Evolutionary conservation across 2,329 filamentous ascomycete genomes (phyloP), one percentile per base, ranked within the genome.

Genomic region (Didymella arachidicola): DNA sequence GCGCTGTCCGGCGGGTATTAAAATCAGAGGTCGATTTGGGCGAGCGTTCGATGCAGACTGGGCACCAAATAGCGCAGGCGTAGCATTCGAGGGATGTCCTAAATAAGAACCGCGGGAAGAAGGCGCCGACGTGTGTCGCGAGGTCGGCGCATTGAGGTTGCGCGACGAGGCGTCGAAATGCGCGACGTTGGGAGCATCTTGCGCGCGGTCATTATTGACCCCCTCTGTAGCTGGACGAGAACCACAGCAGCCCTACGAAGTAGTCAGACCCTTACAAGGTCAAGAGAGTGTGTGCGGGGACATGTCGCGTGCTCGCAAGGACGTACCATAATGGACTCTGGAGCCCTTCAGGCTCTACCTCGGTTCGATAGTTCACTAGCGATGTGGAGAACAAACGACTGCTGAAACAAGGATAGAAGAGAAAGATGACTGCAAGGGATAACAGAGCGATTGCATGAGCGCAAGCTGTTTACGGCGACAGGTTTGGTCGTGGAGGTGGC

Each of bases 1-100:
- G 56, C 72, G 71, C 48, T 68, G 67, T 29, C 54, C 51, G 2
- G 66, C 48, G n/a, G 66, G 59, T 22, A 75, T 67, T 7, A 65
- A 63, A 30, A 65, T 71, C 7, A 76, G 60, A 8, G 66, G 65
- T 16, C 61, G 58, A 49, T 74, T 75, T 1, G 72, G 72, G 39
- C 68, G 69, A 44, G 62, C 59, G 30, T 59, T 53, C 1, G 45
- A 50, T n/a, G 41, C n/a, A 4, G 46, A 29, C 10, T 48, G 59
- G 11, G 60, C 27, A 30, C 34, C 41, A 12, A 60, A 47, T 19
- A 22, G 27, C 12, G 44, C 39, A n/a, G 49, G 22, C 19, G 38
- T 44, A 45, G 45, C 30, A 29, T 39, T 27, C 30, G 39, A 30
- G 7, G 49, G 46, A 18, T 32, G 56, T 8, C 49, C 56, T 7